Evolutionary conservation across 1,284 basidiomycete genomes (phyloP).

Genomic region (Pulveroboletus ridleyi): DNA sequence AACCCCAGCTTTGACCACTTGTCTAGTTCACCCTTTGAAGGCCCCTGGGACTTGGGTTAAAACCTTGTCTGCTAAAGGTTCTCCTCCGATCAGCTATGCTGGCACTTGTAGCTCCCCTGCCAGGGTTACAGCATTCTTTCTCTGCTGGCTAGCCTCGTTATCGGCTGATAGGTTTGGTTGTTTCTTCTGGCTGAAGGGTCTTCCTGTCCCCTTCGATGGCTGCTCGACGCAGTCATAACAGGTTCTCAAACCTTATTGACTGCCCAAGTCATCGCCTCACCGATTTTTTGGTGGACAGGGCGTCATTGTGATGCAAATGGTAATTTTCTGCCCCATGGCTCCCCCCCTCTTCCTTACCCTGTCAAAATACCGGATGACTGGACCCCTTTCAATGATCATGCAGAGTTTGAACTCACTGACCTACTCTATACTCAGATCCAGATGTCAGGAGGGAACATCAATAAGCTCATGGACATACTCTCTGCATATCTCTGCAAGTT

Average conservation of each 20-base stretch:
- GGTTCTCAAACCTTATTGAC: neutral
- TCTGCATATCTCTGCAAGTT: neutral
- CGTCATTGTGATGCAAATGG: neutral
- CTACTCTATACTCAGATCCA: neutral
- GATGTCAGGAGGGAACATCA: neutral
- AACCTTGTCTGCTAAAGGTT: too few species aligned
- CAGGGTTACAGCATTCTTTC: too few species aligned
- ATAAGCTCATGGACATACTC: neutral
- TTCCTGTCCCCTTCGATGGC: too few species aligned
- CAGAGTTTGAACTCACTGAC: neutral
- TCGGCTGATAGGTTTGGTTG: too few species aligned
- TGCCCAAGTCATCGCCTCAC: neutral
- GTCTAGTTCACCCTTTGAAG: too few species aligned
- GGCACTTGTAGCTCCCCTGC: too few species aligned
- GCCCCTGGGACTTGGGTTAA: too few species aligned
- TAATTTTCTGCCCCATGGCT: neutral
- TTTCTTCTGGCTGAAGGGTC: too few species aligned
- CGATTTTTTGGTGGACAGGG: neutral
- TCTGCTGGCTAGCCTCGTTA: too few species aligned
- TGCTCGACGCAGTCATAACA: too few species aligned
- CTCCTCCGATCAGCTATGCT: too few species aligned
- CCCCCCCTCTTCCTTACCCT: neutral
- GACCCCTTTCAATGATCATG: neutral
- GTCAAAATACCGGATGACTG: neutral
- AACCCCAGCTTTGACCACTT: too few species aligned